Evolutionary conservation across 2,329 filamentous ascomycete genomes (phyloP), one percentile per base, ranked within the genome.

Genomic region (Lachnellula occidentalis): DNA sequence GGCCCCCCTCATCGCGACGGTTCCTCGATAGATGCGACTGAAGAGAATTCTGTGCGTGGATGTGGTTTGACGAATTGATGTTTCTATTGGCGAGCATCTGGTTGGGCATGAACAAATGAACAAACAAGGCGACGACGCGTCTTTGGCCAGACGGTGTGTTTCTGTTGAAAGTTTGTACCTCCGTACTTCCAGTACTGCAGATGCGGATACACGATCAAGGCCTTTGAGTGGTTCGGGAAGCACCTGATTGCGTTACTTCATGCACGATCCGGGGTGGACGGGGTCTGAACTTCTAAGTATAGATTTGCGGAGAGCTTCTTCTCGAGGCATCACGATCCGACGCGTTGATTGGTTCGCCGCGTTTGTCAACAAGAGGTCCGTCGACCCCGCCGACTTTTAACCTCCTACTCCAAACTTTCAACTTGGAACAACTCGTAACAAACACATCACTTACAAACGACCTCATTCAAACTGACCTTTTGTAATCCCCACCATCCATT

Each of bases 1-100:
- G 64, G 61, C 57, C 61, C 51, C 55, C 52, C 53, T 58, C 65
- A 67, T 67, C 47, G 54, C 60, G 56, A 58, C 21, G 43, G 53
- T 43, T 34, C 45, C 51, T 54, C 42, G 50, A 48, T 36, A 42
- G 48, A 52, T 43, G 53, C 52, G 54, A 54, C 54, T 55, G 42
- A 56, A 54, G 53, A 52, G 47, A 45, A 37, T 42, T 47, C 22
- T 51, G 11, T 43, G 48, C 45, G 50, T 50, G 27, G 51, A 45
- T 48, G 50, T 50, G 27, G 53, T 14, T 49, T 49, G 48, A 24
- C 43, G 42, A 54, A 47, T 24, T 22, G 22, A 52, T 48, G 48
- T 27, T 37, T 47, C 45, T 41, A 45, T 41, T 47, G 15, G 17
- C 15, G 34, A 41, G 45, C 56, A 62, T 55, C 39, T 56, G 53